Evolutionary conservation across 768 basidiomycete genomes (phyloP), one percentile per base, ranked within the genome.

Genomic region (Russula sp.): DNA sequence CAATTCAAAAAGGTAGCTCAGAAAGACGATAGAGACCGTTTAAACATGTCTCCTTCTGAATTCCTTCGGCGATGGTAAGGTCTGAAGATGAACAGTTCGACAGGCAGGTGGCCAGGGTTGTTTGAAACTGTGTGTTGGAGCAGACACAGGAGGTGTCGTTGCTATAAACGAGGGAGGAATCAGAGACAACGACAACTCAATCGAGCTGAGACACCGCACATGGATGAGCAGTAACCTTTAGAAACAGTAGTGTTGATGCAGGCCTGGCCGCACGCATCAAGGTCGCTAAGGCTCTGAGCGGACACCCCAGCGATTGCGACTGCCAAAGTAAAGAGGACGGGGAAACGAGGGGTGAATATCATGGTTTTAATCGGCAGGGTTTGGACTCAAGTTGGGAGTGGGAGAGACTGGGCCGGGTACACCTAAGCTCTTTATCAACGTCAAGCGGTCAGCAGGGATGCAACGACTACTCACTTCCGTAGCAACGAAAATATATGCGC

Each of bases 91-190:
- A 69, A 65, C 81, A 83, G 46, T 69, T 74, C 38, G 44, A 2
- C 28, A 82, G 71, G 67, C 81, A 82, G 8, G 40, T 1, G 0
- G 0, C 7, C 2, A 76, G 75, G 6, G 70, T 68, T 2, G 0
- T 2, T 62, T 80, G 80, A 76, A 79, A 81, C 0, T 61, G 50
- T 0, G 52, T 24, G 57, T 73, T 77, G 4, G 76, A 68, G 71
- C 81, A 82, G 20, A 78, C 67, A 53, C 81, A 82, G 0, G 59
- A 0, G 14, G 77, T 0, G 69, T 82, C 69, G 7, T 77, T 70
- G 69, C 81, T 61, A 20, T 36, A 2, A 53, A 14, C 3, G 38
- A 20, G 3, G 2, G n/a, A 5, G 7, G 10, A 28, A 13, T 36
- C 26, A 64, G 58, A 32, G 57, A 42, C 30, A 44, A 11, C 11